Conservation (phyloP, 441 rosid genomes). For the Bruguiera hainesii region DNA sequence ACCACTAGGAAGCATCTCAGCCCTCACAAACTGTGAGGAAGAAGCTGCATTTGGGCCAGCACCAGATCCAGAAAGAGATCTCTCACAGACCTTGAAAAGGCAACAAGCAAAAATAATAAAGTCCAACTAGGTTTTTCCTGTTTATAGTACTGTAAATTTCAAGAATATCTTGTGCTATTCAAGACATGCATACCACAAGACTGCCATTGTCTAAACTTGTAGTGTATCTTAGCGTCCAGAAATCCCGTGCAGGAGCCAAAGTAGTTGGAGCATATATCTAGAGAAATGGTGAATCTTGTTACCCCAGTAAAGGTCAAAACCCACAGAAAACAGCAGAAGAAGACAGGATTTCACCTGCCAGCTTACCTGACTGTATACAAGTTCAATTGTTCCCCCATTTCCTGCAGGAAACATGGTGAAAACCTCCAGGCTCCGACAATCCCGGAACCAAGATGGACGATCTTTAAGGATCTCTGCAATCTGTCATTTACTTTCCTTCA, state of each 20-base stretch:
- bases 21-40: slow-evolving; percentile 90
- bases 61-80: slow-evolving; percentile 95
- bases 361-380: slow-evolving; percentile 82
- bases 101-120: not conserved
- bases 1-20: slow-evolving; percentile 96
- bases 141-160: not conserved
- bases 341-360: slow-evolving; percentile 5
- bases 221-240: slow-evolving; percentile 97
- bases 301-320: not conserved
- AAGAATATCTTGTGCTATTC: not conserved
- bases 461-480: slow-evolving; percentile 98
- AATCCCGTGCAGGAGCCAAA: slow-evolving; percentile 95
- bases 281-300: slow-evolving; percentile 15
- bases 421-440: slow-evolving; percentile 97
- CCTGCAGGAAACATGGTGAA: slow-evolving; percentile 94
- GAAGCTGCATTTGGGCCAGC: slow-evolving; percentile 79
- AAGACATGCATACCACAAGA: slow-evolving; percentile 73
- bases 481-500: slow-evolving; percentile 33
- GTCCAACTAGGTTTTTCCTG: not conserved
- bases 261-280: slow-evolving; percentile 98
- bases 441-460: slow-evolving; percentile 97
- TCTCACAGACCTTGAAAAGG: slow-evolving; percentile 76
- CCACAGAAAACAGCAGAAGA: slow-evolving; percentile 1
- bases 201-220: slow-evolving; percentile 91
- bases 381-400: slow-evolving; percentile 95